A percentile compares a stretch with the other conserved stretches of the same genome.
phyloP scores from a whole-genome alignment of 768 basidiomycete species.

The Boletus eberwhitei region DNA sequence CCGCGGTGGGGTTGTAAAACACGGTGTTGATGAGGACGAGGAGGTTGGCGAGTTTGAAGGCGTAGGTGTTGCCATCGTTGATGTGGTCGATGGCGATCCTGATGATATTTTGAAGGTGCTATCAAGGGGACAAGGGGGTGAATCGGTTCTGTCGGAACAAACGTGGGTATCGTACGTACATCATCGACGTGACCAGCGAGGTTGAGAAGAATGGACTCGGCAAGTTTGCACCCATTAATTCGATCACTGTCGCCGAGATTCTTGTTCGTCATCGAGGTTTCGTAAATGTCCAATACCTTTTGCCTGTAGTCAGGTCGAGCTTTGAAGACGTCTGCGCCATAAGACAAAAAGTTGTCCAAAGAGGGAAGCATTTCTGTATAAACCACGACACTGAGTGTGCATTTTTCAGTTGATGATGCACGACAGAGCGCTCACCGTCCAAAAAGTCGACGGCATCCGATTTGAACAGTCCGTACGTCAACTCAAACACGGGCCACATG shows the following conservation, averaged over 20 bases:
- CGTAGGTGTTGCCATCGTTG: slow-evolving; percentile 57
- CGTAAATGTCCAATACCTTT: slow-evolving; percentile 83
- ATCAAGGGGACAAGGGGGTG: not conserved
- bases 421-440: slow-evolving; percentile 50
- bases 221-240: slow-evolving; percentile 81
- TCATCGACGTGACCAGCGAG: slow-evolving; percentile 76
- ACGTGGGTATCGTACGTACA: slow-evolving; percentile 40
- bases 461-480: slow-evolving; percentile 81
- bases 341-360: slow-evolving; percentile 86
- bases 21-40: slow-evolving; percentile 81
- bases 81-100: slow-evolving; percentile 55
- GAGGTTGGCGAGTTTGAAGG: slow-evolving; percentile 73
- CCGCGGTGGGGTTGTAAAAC: slow-evolving; percentile 77
- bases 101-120: slow-evolving; percentile 69
- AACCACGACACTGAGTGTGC: not conserved
- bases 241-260: slow-evolving; percentile 82
- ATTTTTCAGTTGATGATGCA: not conserved
- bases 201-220: slow-evolving; percentile 78
- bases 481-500: slow-evolving; percentile 87
- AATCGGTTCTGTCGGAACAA: not conserved
- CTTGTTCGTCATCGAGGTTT: slow-evolving; percentile 61
- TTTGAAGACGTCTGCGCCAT: slow-evolving; percentile 74
- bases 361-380: slow-evolving; percentile 80
- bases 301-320: slow-evolving; percentile 69
- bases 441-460: slow-evolving; percentile 81